Evolutionary conservation across 495 filamentous ascomycete genomes (phyloP), one percentile per base, ranked within the genome.

Genomic region (Penicillium crystallinum): DNA sequence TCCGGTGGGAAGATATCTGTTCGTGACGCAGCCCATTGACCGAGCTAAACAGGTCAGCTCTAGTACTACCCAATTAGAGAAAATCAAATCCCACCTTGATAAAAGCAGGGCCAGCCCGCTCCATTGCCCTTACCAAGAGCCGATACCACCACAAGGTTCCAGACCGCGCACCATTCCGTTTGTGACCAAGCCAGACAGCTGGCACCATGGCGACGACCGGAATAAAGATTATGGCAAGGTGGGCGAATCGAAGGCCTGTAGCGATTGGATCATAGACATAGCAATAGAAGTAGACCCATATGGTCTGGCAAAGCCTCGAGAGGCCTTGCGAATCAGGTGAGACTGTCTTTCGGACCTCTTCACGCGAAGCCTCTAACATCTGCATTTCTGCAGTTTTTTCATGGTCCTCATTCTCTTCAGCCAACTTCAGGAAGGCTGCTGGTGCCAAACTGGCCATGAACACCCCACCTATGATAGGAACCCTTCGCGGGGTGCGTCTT

Each of bases 1-100:
- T 96, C 84, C 10, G 77, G 86, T n/a, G 95, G 91, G 67, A 99
- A 99, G 63, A 99, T 95, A 65, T 99, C 95, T 51, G 92, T 87
- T 61, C 95, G 81, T 4, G 93, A 97, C 10, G 95, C 95, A 19
- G 95, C 95, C 93, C 95, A 99, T 88, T 99, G 95, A 21, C 95
- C 95, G 47, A 99, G 83, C 90, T 96, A 57, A 56, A 7, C 31
- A 54, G 36, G 56, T 45, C 22, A 37, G 45, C 17, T 42, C 12
- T n/a, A 25, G 21, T 42, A 12, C n/a, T 19, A 11, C 14, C 23
- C 38, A 2, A 33, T 11, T 3, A 2, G 10, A 1, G 6, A 21
- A 29, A 10, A 19, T 22, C 15, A 21, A 9, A 42, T 31, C 67
- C 27, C 71, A 93, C 91, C 83, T 99, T 99, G 73, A 99, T 97